phyloP scores from a whole-genome alignment of 2,329 filamentous ascomycete species.

The Periconia sp. region DNA sequence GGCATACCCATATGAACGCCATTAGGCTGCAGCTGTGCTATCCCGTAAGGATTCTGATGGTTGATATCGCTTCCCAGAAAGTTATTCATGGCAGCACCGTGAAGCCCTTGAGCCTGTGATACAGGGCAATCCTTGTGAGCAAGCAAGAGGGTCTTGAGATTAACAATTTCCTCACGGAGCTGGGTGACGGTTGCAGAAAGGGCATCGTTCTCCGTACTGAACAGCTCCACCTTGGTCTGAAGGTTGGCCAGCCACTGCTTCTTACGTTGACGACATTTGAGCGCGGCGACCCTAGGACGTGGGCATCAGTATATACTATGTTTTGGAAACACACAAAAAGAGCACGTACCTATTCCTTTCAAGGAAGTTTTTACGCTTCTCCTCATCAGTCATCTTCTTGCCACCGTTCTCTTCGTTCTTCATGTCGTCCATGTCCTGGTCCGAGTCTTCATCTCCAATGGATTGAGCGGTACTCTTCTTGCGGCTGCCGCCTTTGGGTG shows the following conservation, averaged over 20 bases:
- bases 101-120: conserved; percentile 79
- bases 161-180: conserved; percentile 89
- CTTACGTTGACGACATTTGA: conserved; percentile 97
- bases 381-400: conserved; percentile 96
- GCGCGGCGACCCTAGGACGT: conserved; percentile 74
- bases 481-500: conserved; percentile 63
- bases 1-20: conserved; percentile 45
- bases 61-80: conserved; percentile 51
- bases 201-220: conserved; percentile 86
- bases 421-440: conserved; percentile 35
- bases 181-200: conserved; percentile 81
- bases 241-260: conserved; percentile 98
- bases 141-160: conserved; percentile 86
- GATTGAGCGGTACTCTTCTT: conserved; percentile 66
- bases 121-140: conserved; percentile 97
- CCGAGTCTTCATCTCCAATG: conserved; percentile 52
- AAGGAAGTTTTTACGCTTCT: conserved; percentile 97
- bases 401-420: conserved; percentile 48
- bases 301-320: conserved; percentile 21
- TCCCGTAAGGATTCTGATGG: conserved; percentile 52
- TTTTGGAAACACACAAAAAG: neutral
- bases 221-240: conserved; percentile 92
- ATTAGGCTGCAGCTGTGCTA: conserved; percentile 47
- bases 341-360: conserved; percentile 84
- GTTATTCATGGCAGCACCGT: conserved; percentile 52